phyloP scores from a whole-genome alignment of 495 filamentous ascomycete genomes.

The Hyaloscypha variabilis region DNA sequence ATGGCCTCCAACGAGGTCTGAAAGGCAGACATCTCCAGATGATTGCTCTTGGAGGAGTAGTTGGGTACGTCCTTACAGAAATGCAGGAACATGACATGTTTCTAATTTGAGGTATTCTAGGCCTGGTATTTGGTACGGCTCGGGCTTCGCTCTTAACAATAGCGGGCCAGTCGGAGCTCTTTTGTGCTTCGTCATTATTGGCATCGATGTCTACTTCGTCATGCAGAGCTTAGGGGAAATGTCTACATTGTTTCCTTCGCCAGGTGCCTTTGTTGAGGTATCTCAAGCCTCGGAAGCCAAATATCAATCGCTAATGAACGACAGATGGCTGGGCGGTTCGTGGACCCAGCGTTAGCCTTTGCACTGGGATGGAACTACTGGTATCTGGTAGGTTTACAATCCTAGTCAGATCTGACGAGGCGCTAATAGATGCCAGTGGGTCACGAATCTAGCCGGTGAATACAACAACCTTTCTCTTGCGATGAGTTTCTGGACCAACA shows the following conservation, averaged over 20 bases:
- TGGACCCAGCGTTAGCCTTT: constrained; percentile 74
- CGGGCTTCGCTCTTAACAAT: too few species aligned
- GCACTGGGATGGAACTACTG: constrained; percentile 71
- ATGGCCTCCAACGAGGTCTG: too few species aligned
- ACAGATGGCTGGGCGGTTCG: constrained; percentile 47
- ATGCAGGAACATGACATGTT: too few species aligned
- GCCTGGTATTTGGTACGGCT: too few species aligned
- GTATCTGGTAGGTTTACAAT: constrained; percentile 48
- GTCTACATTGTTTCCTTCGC: not conserved
- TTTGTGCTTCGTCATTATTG: too few species aligned
- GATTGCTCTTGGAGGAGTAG: too few species aligned
- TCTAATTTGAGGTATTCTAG: too few species aligned
- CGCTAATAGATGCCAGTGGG: not conserved
- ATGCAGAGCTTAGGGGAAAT: constrained; percentile 11
- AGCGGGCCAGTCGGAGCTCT: too few species aligned
- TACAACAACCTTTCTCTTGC: constrained; percentile 61
- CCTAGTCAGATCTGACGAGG: not conserved
- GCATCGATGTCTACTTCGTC: constrained; percentile 1
- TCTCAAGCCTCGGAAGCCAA: not conserved
- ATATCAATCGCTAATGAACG: not conserved
- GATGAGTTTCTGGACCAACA: constrained; percentile 70
- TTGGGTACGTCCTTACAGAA: too few species aligned
- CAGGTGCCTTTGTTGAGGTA: not conserved
- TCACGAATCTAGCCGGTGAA: not conserved
- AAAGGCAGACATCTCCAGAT: too few species aligned